Evolutionary conservation across 129 eudicot genomes (phyloP).

Genomic region (Lonicera japonica): DNA sequence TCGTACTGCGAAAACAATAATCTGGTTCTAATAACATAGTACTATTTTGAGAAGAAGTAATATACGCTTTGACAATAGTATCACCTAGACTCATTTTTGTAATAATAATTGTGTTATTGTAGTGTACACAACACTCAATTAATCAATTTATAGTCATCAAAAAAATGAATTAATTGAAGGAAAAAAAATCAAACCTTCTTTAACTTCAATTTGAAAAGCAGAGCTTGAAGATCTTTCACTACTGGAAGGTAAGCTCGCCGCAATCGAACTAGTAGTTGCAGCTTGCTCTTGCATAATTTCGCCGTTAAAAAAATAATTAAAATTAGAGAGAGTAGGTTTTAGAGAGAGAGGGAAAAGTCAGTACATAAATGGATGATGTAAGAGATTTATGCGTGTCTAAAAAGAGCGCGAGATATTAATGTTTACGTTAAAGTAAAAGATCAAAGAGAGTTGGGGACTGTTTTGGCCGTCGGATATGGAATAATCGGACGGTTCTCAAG

Average conservation of each 20-base stretch:
- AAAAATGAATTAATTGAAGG: background rate
- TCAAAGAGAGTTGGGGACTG: conserved; percentile 4
- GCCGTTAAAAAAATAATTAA: conserved; percentile 9
- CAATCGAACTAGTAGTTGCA: conserved; percentile 66
- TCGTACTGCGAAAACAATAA: too few relatives aligned
- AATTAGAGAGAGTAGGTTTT: conserved; percentile 2
- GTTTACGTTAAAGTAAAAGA: conserved; percentile 6
- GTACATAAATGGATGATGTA: background rate
- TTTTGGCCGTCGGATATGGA: conserved; percentile 30
- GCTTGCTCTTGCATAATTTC: conserved; percentile 90
- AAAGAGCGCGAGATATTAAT: conserved; percentile 59
- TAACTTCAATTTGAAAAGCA: conserved; percentile 72
- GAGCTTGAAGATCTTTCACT: conserved; percentile 97
- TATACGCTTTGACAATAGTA: too few relatives aligned
- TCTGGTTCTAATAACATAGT: too few relatives aligned
- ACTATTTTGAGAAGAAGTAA: too few relatives aligned
- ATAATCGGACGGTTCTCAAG: conserved; percentile 23
- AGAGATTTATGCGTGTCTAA: background rate
- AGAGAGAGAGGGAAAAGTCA: conserved; percentile 9
- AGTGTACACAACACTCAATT: too few relatives aligned
- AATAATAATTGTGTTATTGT: too few relatives aligned
- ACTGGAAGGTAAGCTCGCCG: conserved; percentile 80
- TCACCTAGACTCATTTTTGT: too few relatives aligned
- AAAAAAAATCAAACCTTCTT: conserved; percentile 54
- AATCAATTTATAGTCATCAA: too few relatives aligned